Conservation (phyloP, 2,329 filamentous ascomycete species). For the Fusarium concolor region DNA sequence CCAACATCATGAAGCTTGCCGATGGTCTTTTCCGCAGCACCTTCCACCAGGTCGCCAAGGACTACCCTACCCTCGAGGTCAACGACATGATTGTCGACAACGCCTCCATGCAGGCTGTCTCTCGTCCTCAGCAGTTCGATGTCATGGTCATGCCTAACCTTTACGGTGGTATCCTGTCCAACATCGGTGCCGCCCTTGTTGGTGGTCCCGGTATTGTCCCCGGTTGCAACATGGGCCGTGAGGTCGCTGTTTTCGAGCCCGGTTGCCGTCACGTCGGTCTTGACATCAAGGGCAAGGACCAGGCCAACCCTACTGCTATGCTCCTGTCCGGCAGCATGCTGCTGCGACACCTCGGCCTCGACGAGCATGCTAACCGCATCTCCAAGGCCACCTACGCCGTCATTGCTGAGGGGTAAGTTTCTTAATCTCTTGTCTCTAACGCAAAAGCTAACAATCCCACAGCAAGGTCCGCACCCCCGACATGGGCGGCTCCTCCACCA, state of each 20-base stretch:
- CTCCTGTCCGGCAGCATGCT: conserved; percentile 97
- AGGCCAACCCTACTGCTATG: conserved; percentile 97
- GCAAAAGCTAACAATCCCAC: conserved; percentile 55
- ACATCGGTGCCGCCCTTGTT: conserved; percentile 97
- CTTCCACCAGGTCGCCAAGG: conserved; percentile 91
- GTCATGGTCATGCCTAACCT: conserved; percentile 99
- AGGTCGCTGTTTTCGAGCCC: conserved; percentile 98
- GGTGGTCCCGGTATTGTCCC: conserved; percentile 97
- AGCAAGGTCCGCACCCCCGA: conserved; percentile 91
- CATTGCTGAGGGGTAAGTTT: conserved; percentile 87
- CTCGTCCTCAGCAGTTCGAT: conserved; percentile 96
- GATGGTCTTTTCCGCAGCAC: conserved; percentile 99
- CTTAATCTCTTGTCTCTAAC: rapidly evolving
- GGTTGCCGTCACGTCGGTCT: conserved; percentile 99
- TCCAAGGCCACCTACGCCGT: conserved; percentile 83
- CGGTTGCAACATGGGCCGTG: conserved; percentile 99
- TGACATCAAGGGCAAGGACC: conserved; percentile 99
- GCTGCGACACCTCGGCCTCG: conserved; percentile 93
- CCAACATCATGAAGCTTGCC: conserved; percentile 99
- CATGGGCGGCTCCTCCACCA: conserved; percentile 92
- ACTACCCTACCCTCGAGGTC: conserved; percentile 94
- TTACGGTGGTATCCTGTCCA: conserved; percentile 98
- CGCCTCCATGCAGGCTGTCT: conserved; percentile 99
- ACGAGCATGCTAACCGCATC: conserved; percentile 98
- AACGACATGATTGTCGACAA: conserved; percentile 99